Conservation (phyloP, 306 rosid genomes). For the Arachis hypogaea region DNA sequence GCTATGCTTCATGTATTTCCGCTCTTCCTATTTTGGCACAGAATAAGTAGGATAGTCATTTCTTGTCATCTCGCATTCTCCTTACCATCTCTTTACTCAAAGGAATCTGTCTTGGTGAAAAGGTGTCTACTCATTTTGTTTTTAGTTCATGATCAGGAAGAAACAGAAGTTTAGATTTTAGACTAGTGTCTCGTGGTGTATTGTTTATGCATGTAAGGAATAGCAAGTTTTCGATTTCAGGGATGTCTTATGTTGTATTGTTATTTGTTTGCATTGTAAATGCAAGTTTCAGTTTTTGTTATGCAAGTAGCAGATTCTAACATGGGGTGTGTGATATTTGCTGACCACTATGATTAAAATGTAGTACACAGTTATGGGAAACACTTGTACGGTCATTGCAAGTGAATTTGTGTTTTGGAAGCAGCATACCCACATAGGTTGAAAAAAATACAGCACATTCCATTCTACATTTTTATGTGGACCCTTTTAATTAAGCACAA, state of each 20-base stretch:
- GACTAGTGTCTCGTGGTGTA: constrained; percentile 33
- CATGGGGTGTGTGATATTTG: too few relatives aligned
- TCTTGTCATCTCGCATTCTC: constrained; percentile 25
- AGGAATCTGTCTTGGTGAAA: constrained; percentile 33
- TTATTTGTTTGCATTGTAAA: constrained; percentile 43
- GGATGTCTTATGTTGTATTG: background rate
- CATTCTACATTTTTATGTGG: too few relatives aligned
- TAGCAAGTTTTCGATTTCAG: constrained; percentile 30
- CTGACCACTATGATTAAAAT: too few relatives aligned
- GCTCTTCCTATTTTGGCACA: constrained; percentile 29
- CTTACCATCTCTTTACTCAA: background rate
- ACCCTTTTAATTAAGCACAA: too few relatives aligned
- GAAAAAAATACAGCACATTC: too few relatives aligned
- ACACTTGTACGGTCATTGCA: too few relatives aligned
- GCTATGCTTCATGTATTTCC: constrained; percentile 37
- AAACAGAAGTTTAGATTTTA: constrained; percentile 28
- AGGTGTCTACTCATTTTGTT: constrained; percentile 23
- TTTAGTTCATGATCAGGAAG: constrained; percentile 29
- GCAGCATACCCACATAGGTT: too few relatives aligned
- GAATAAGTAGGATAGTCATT: constrained; percentile 41
- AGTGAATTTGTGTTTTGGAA: too few relatives aligned
- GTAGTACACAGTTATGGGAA: too few relatives aligned
- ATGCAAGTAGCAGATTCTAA: too few relatives aligned
- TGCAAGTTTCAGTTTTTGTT: constrained; percentile 26
- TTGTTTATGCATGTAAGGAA: constrained; percentile 39